Base-by-base conservation (phyloP, 2,329 filamentous ascomycete genomes). In the Aspergillus cejpii region DNA sequence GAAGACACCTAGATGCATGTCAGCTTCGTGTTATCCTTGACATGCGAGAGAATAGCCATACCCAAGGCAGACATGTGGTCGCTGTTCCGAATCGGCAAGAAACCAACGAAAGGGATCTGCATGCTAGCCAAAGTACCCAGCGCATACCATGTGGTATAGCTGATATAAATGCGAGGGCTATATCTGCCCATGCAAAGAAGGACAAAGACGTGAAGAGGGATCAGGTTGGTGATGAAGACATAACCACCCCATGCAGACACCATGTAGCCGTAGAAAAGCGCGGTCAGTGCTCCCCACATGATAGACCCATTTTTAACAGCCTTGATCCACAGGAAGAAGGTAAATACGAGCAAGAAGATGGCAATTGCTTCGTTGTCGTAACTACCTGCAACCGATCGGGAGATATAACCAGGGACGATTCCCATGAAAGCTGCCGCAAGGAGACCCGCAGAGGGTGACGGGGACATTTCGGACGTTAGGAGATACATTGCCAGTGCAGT, bases 351-450 rank as follows among this genome's bases (percentile, higher is more conserved):
- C 58, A 98, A 76, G 77, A 98, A 98, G 66, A 98, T 98, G 62
- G 92, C 90, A 74, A 98, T 98, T 56, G 92, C 92, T 74, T 98
- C 92, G 74, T 98, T 97, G 70, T 98, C 92, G 74, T 98, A 98
- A 69, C 90, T 96, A 64, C 92, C 92, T 51, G 92, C 92, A 50
- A 98, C 92, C 45, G 91, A 97, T 69, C 92, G 81, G 55, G 91
- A 97, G 67, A 98, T 98, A 69, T 98, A 98, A 54, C 92, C 92
- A 15, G 92, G 92, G 11, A 89, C 80, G 63, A 98, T 98, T 49
- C 92, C 92, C 89, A 98, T 97, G 70, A 98, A 98, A 47, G 79
- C 79, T 37, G 92, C 94, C 34, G 92, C 90, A 49, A 98, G 82
- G 40, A 98, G 85, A 66, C 92, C 92, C 38, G 94, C 94, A 1